A percentile compares a stretch with the other conserved stretches of the same genome.
Conservation (phyloP, 108 stramenopile species). For the Asterionellopsis glacialis region DNA sequence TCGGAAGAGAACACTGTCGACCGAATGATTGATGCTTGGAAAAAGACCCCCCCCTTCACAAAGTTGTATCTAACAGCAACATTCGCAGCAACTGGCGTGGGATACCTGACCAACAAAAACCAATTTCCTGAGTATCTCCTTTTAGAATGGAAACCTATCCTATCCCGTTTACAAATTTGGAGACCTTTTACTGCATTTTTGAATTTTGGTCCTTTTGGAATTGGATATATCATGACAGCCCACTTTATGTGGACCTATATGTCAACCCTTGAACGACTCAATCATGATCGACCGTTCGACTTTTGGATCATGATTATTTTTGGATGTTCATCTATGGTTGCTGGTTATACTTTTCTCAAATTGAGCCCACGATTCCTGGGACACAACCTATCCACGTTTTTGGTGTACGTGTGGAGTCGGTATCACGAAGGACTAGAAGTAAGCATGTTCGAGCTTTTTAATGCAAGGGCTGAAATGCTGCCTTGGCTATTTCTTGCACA, state of each 20-base stretch:
- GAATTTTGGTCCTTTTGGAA: slow-evolving; percentile 84
- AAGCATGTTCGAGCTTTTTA: slow-evolving; percentile 90
- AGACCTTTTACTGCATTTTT: slow-evolving; percentile 87
- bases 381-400: slow-evolving; percentile 91
- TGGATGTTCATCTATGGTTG: slow-evolving; percentile 74
- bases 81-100: slow-evolving; percentile 48
- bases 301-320: slow-evolving; percentile 93
- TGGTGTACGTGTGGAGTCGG: slow-evolving; percentile 95
- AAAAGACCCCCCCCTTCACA: slow-evolving; percentile 87
- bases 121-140: slow-evolving; percentile 73
- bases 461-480: slow-evolving; percentile 75
- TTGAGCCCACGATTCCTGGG: slow-evolving; percentile 78
- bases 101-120: slow-evolving; percentile 67
- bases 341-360: slow-evolving; percentile 66
- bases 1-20: slow-evolving; percentile 56
- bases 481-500: slow-evolving; percentile 82
- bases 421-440: slow-evolving; percentile 93
- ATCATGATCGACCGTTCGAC: slow-evolving; percentile 87
- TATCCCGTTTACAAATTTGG: slow-evolving; percentile 77
- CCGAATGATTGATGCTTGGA: slow-evolving; percentile 50
- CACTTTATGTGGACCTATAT: slow-evolving; percentile 97
- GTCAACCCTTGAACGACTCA: slow-evolving; percentile 88
- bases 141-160: slow-evolving; percentile 69
- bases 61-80: slow-evolving; percentile 82
- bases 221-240: slow-evolving; percentile 78